Evolutionary conservation across 83 land plant genomes (phyloP), one percentile per base, ranked within the genome.

Genomic region (Picea engelmannii): DNA sequence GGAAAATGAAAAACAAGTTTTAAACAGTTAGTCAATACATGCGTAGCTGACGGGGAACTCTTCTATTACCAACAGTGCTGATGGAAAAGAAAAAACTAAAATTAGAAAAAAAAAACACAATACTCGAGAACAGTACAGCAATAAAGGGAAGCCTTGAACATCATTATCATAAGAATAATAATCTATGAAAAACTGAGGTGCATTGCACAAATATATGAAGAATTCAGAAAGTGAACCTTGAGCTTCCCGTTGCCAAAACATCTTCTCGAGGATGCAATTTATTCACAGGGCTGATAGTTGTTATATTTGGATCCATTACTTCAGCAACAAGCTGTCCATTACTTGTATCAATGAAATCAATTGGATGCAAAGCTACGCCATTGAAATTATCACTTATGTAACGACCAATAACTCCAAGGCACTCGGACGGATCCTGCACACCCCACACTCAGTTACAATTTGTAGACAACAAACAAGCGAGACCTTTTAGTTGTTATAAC

Each of bases 241-340:
- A 97, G 84, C 99, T 97, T 18, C 98, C 99, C 62, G 96, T 76
- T 71, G 99, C 99, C 89, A 97, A 66, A 31, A 95, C 80, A 92
- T 97, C 95, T 68, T 90, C 90, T 63, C 92, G 88, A 20, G 99
- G 99, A 87, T 95, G 99, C 17, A 97, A 87, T 88, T 97, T 97
- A 86, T 95, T 97, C 75, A 97, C 96, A 23, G 99, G 95, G 79
- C 91, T 92, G 80, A 97, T 97, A 5, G 98, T 95, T 5, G 96
- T 89, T 18, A 95, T 87, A 60, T 89, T 89, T 58, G 90, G 91
- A 66, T 97, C 96, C 82, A 90, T 80, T 12, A 94, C 96, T 83
- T 95, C 93, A 31, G 96, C 98, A 70, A 97, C 96, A 60, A 97
- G 87, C 65, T 90, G 95, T 40, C 98, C 96, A 25, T 93, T 94